phyloP scores from a whole-genome alignment of 164 flowering plant species.

The Amborella trichopoda region DNA sequence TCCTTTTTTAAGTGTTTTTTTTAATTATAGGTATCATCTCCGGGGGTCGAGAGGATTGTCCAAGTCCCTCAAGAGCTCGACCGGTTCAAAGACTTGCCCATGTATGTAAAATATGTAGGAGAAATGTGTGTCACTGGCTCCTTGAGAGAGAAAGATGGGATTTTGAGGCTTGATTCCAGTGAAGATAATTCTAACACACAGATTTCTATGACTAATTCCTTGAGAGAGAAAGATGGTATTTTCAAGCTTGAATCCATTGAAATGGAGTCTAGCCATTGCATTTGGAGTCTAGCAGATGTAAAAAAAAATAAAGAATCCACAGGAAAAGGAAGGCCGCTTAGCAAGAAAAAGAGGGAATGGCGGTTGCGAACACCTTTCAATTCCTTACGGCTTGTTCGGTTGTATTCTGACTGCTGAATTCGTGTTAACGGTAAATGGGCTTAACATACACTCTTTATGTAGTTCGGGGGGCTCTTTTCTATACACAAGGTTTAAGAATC shows the following conservation, averaged over 20 bases:
- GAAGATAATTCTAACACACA: too few relatives aligned
- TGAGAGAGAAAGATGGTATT: constrained; percentile 57
- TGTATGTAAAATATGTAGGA: constrained; percentile 56
- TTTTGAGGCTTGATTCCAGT: constrained; percentile 62
- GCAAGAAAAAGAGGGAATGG: constrained; percentile 83
- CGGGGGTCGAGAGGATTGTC: constrained; percentile 78
- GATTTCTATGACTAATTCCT: constrained; percentile 18
- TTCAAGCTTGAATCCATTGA: constrained; percentile 69
- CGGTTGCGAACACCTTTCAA: constrained; percentile 58
- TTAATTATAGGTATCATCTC: constrained; percentile 66
- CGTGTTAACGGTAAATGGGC: neutral
- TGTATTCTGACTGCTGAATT: constrained; percentile 36
- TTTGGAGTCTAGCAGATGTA: constrained; percentile 86
- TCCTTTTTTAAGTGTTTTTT: constrained; percentile 1
- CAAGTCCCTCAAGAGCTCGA: constrained; percentile 66
- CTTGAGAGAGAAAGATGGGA: constrained; percentile 50
- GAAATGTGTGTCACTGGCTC: constrained; percentile 21
- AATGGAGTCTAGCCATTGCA: constrained; percentile 41
- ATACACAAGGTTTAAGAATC: neutral
- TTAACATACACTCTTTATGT: neutral
- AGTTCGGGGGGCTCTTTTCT: neutral
- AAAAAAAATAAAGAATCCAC: constrained; percentile 67
- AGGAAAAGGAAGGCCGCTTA: constrained; percentile 90
- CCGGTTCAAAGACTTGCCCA: constrained; percentile 56
- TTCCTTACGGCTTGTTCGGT: constrained; percentile 49